Evolutionary conservation across 129 eudicot species (phyloP).

Genomic region (Lactuca saligna): DNA sequence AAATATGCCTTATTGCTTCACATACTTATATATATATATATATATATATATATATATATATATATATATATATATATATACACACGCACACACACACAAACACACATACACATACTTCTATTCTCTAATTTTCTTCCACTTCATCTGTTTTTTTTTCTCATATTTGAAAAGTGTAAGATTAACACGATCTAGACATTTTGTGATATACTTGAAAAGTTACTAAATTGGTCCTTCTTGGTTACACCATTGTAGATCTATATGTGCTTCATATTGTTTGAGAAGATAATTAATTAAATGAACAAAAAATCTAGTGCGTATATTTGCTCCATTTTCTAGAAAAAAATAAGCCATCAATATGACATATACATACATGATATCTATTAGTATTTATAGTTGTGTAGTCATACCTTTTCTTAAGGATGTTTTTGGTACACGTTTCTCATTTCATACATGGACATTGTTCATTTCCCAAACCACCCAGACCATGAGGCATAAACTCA

Average conservation of each 20-base stretch:
- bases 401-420: no score
- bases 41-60: no score
- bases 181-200: no score
- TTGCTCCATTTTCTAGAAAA: no score
- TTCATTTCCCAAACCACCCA: background rate
- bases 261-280: background rate
- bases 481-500: slow-evolving; percentile 18
- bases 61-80: no score
- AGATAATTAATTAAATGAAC: slow-evolving; percentile 4
- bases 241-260: slow-evolving; percentile 21
- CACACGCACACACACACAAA: no score
- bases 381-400: no score
- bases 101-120: background rate
- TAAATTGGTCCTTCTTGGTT: background rate
- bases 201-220: slow-evolving; percentile 23
- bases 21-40: background rate
- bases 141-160: background rate
- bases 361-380: no score
- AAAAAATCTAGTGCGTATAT: slow-evolving; percentile 9
- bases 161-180: no score
- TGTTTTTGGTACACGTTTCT: background rate
- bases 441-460: background rate
- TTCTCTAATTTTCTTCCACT: background rate
- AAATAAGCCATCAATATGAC: no score
- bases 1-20: no score